phyloP scores from a whole-genome alignment of 345 rosid genomes.

The Bruguiera parviflora region DNA sequence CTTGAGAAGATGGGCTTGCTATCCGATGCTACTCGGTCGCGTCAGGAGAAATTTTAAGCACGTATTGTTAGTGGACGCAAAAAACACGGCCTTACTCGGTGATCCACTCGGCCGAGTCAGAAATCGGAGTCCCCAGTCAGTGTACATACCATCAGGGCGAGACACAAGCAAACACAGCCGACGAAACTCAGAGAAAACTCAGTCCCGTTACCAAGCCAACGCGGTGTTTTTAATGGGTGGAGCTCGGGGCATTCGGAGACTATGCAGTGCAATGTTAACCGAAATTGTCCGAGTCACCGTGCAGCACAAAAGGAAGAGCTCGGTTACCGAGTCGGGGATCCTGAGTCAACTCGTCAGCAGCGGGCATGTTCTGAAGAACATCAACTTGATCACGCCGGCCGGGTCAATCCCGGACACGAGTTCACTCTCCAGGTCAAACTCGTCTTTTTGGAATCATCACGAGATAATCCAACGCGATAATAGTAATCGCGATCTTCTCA shows the following conservation, averaged over 20 bases:
- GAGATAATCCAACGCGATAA: slow-evolving; percentile 41
- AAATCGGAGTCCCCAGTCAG: slow-evolving; percentile 57
- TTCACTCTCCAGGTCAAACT: slow-evolving; percentile 35
- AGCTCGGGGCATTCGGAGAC: slow-evolving; percentile 48
- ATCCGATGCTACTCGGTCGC: slow-evolving; percentile 85
- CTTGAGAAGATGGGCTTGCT: slow-evolving; percentile 82
- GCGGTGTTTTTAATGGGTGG: slow-evolving; percentile 69
- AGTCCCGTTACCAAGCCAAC: slow-evolving; percentile 28
- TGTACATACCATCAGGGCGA: slow-evolving; percentile 23
- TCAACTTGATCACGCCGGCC: slow-evolving; percentile 36
- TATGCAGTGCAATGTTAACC: slow-evolving; percentile 62
- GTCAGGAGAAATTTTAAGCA: slow-evolving; percentile 75
- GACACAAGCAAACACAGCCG: slow-evolving; percentile 22
- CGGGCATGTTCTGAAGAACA: slow-evolving; percentile 37
- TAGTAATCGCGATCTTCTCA: slow-evolving; percentile 29
- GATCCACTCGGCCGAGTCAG: slow-evolving; percentile 72
- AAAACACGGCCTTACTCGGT: slow-evolving; percentile 40
- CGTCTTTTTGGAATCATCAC: slow-evolving; percentile 18
- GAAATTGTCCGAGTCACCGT: slow-evolving; percentile 65
- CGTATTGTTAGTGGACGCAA: slow-evolving; percentile 55
- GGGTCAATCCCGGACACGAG: slow-evolving; percentile 54
- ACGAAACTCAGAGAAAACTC: slow-evolving; percentile 39
- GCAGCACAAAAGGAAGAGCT: slow-evolving; percentile 55
- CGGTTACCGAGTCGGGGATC: slow-evolving; percentile 50
- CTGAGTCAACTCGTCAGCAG: slow-evolving; percentile 65